Percentiles rank a stretch among this genome's conserved stretches.
Conservation (phyloP, 2,329 filamentous ascomycete genomes). For the Sporothrix brasiliensis region DNA sequence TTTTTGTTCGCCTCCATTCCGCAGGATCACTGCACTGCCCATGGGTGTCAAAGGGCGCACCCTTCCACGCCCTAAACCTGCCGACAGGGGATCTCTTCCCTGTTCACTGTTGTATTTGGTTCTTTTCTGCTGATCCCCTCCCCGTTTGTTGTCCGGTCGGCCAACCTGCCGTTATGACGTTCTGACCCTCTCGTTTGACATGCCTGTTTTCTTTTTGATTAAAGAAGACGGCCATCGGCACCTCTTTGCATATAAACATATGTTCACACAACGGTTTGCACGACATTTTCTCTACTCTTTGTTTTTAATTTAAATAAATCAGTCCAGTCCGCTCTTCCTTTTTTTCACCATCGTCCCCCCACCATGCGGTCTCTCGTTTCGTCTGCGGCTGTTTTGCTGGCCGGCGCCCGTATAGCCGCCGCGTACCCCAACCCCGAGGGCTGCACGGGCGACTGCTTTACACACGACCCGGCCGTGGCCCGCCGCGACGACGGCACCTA, state of each 20-base stretch:
- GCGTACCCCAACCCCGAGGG: slow-evolving; percentile 42
- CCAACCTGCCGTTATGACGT: neutral
- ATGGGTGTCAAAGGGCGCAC: neutral
- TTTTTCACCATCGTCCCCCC: neutral
- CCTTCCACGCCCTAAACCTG: neutral
- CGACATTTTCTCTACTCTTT: neutral
- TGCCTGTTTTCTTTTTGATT: neutral
- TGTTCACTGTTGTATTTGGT: neutral
- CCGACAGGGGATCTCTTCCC: slow-evolving; percentile 12
- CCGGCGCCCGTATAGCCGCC: slow-evolving; percentile 28
- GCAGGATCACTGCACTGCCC: slow-evolving; percentile 13
- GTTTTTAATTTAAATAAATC: neutral
- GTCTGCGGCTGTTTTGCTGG: neutral
- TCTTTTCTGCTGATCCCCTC: neutral
- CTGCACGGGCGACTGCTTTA: slow-evolving; percentile 45
- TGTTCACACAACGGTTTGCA: neutral
- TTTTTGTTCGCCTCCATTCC: neutral
- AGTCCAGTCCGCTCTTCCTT: neutral
- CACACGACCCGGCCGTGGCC: slow-evolving; percentile 48
- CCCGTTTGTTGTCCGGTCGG: neutral
- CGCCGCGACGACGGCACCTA: slow-evolving; percentile 48
- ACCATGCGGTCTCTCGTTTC: slow-evolving; percentile 11
- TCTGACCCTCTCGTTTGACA: neutral
- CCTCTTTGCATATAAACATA: slow-evolving; percentile 1
- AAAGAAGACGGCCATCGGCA: neutral